Conservation (phyloP, 2,329 filamentous ascomycete genomes). For the Pseudogymnoascus sp. region DNA sequence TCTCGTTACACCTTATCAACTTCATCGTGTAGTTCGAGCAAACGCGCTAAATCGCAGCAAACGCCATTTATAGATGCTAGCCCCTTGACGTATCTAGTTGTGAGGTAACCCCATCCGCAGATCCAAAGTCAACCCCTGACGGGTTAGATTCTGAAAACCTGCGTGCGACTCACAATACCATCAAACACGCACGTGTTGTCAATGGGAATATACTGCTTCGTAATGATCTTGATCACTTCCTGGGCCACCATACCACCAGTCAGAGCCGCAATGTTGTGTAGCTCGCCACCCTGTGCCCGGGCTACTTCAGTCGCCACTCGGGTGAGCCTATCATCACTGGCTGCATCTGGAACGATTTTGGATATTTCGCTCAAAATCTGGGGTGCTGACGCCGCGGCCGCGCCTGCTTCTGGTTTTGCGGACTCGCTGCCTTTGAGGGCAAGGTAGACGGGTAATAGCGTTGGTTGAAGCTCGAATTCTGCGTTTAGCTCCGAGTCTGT, state of each 20-base stretch:
- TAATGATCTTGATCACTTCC: conserved; percentile 86
- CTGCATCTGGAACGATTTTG: conserved; percentile 38
- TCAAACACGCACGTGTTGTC: conserved; percentile 65
- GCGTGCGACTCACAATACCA: conserved; percentile 30
- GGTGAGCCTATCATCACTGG: conserved; percentile 39
- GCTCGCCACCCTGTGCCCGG: conserved; percentile 71
- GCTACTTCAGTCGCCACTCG: conserved; percentile 58
- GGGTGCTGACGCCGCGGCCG: conserved; percentile 36
- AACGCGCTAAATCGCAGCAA: background rate
- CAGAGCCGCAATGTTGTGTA: conserved; percentile 86
- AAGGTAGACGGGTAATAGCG: conserved; percentile 61
- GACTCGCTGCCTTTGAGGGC: conserved; percentile 49
- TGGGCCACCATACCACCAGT: conserved; percentile 92
- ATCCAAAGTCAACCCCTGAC: background rate
- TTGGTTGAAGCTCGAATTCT: conserved; percentile 38
- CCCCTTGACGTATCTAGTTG: background rate
- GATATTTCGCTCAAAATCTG: conserved; percentile 44
- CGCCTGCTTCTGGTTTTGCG: conserved; percentile 12
- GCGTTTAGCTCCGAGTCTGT: conserved; percentile 9
- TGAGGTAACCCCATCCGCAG: background rate
- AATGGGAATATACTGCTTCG: conserved; percentile 62
- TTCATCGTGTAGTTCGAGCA: background rate
- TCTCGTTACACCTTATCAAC: background rate
- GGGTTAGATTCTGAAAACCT: background rate
- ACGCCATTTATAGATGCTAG: background rate